A percentile compares a stretch with the other conserved stretches of the same genome.
These are phyloP conservation scores for Lepidopterella palustris DNA, from an alignment of 495 filamentous ascomycete genomes.

Conservation along the genomic window DNA sequence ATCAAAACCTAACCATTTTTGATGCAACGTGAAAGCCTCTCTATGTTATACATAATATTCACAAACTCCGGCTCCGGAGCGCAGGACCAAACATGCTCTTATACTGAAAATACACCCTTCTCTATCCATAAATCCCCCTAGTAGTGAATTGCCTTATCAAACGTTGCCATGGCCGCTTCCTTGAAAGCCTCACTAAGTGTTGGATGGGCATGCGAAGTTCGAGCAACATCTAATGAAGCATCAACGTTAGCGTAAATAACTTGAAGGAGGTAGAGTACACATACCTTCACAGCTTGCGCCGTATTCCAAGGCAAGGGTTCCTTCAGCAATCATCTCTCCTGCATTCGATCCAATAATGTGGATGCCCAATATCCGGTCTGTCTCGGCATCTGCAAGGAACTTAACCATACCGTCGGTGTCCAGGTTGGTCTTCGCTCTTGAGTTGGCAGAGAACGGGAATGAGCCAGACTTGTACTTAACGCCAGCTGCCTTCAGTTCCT, in stretches of 20 bases:
- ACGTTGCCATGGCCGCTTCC: conserved; percentile 98
- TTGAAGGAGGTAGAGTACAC: not conserved
- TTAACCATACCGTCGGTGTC: conserved; percentile 96
- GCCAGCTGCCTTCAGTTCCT: conserved; percentile 82
- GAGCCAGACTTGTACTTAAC: conserved; percentile 85
- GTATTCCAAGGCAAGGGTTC: conserved; percentile 91
- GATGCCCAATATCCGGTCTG: conserved; percentile 87
- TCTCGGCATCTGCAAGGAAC: conserved; percentile 94
- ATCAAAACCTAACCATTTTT: not conserved
- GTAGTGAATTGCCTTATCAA: conserved; percentile 94
- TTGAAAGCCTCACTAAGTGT: conserved; percentile 82
- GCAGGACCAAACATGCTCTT: conserved; percentile 8
- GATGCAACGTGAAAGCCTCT: not conserved
- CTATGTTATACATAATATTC: conserved; percentile 31
- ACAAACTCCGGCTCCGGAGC: conserved; percentile 26
- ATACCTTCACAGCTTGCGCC: conserved; percentile 85
- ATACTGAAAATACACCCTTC: conserved; percentile 13
- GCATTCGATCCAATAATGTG: conserved; percentile 96
- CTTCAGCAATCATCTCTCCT: conserved; percentile 99
- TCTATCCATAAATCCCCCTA: conserved; percentile 42
- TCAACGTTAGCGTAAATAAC: conserved; percentile 4
- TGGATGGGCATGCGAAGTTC: not conserved
- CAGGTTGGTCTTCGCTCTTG: conserved; percentile 95
- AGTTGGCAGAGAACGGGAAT: conserved; percentile 98
- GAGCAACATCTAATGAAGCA: not conserved